phyloP scores from a whole-genome alignment of 495 filamentous ascomycete species.

The Penicillium lagena region DNA sequence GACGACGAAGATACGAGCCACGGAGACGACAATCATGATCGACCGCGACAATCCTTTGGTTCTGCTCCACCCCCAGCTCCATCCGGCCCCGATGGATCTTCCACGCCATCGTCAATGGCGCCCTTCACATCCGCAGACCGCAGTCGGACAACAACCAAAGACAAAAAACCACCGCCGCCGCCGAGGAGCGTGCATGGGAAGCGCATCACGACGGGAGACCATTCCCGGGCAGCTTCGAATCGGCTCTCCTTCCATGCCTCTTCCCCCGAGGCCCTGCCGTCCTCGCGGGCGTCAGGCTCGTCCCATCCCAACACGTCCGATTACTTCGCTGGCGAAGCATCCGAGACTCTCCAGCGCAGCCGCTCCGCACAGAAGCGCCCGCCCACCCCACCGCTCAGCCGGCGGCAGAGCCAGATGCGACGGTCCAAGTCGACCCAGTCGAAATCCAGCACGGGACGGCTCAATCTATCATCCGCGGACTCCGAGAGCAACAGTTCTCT shows the following conservation, averaged over 20 bases:
- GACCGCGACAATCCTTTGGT: slow-evolving; percentile 11
- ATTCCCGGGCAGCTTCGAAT: slow-evolving; percentile 17
- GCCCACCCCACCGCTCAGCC: slow-evolving; percentile 42
- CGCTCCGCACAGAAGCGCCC: slow-evolving; percentile 38
- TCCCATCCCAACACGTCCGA: slow-evolving; percentile 45
- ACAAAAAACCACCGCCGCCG: slow-evolving; percentile 47
- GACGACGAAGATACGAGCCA: slow-evolving; percentile 8
- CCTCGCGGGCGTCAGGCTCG: slow-evolving; percentile 12
- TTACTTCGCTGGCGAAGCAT: slow-evolving; percentile 19
- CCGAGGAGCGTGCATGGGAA: slow-evolving; percentile 65
- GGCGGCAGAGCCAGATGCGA: slow-evolving; percentile 43
- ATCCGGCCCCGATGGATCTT: slow-evolving; percentile 15
- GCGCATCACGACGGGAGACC: slow-evolving; percentile 43
- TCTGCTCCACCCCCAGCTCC: slow-evolving; percentile 24
- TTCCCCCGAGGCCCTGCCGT: slow-evolving; percentile 14
- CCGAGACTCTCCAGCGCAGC: slow-evolving; percentile 29
- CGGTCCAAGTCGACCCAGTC: slow-evolving; percentile 31
- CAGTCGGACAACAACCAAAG: slow-evolving; percentile 8
- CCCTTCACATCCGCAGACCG: slow-evolving; percentile 5
- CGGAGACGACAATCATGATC: slow-evolving; percentile 9
- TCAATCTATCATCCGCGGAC: slow-evolving; percentile 21
- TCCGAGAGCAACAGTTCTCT: slow-evolving; percentile 19
- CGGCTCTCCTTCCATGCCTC: slow-evolving; percentile 24
- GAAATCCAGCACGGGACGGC: slow-evolving; percentile 25
- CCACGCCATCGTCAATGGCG: slow-evolving; percentile 4